Conservation (phyloP, 2,329 filamentous ascomycete species). For the Hypoxylon sp. region DNA sequence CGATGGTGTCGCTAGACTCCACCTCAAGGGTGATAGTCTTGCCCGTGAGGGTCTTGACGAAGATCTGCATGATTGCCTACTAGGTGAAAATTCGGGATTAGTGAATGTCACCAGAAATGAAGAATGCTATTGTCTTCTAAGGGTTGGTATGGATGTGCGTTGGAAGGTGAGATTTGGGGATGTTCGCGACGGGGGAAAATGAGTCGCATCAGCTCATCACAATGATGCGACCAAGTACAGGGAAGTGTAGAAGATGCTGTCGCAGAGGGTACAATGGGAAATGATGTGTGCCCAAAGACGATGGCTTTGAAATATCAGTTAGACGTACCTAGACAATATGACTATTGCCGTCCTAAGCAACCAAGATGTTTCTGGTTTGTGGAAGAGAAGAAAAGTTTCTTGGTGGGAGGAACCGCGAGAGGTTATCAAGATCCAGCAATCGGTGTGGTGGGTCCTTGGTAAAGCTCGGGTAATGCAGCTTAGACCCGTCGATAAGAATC, state of each 20-base stretch:
- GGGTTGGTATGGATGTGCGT: conserved; percentile 22
- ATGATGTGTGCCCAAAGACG: neutral
- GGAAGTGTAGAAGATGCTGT: neutral
- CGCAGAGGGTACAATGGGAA: neutral
- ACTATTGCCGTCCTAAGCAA: conserved; percentile 75
- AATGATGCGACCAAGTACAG: conserved; percentile 2
- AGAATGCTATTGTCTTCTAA: conserved; percentile 39
- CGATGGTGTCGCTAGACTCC: conserved; percentile 99
- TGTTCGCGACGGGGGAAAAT: conserved; percentile 15
- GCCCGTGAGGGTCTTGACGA: conserved; percentile 92
- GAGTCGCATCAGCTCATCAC: conserved; percentile 11
- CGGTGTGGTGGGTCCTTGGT: conserved; percentile 32
- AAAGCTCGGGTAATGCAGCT: conserved; percentile 14
- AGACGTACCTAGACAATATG: conserved; percentile 74
- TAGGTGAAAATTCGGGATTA: conserved; percentile 53
- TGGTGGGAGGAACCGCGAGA: conserved; percentile 40
- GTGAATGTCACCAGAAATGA: conserved; percentile 35
- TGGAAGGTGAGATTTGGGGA: neutral
- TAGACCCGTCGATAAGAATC: neutral
- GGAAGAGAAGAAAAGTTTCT: conserved; percentile 51
- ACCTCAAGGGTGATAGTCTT: conserved; percentile 99
- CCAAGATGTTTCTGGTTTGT: conserved; percentile 65
- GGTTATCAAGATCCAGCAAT: neutral
- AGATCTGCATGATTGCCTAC: conserved; percentile 81
- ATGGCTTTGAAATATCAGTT: neutral